phyloP scores from a whole-genome alignment of 768 basidiomycete genomes.

The Termitomyces sp. region DNA sequence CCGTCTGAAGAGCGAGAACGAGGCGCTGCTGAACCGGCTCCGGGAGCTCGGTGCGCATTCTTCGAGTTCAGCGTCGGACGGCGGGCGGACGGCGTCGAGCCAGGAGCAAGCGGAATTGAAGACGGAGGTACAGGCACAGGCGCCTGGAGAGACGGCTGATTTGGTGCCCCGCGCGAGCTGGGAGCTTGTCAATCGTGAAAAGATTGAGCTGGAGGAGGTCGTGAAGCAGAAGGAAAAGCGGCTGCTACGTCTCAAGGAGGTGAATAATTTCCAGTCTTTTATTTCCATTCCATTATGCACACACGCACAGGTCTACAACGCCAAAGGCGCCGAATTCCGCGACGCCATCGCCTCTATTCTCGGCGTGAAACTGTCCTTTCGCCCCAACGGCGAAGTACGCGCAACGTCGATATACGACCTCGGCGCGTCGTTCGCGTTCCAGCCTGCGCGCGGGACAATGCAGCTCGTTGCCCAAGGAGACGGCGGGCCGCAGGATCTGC shows the following conservation, averaged over 20 bases:
- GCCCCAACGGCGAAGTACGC: conserved; percentile 84
- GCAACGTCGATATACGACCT: conserved; percentile 91
- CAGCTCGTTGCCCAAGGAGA: conserved; percentile 72
- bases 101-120: neutral
- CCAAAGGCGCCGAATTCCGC: conserved; percentile 86
- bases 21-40: conserved; percentile 66
- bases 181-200: conserved; percentile 67
- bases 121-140: neutral
- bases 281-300: neutral
- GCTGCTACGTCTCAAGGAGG: conserved; percentile 75
- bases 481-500: conserved; percentile 68
- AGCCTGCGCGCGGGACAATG: conserved; percentile 57
- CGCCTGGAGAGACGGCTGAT: conserved; percentile 19
- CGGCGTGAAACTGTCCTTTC: conserved; percentile 88
- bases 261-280: conserved; percentile 18
- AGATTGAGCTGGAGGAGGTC: conserved; percentile 55
- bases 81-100: neutral
- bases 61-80: neutral
- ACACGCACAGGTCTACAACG: conserved; percentile 64
- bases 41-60: conserved; percentile 37
- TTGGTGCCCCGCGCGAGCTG: conserved; percentile 77
- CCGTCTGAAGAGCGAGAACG: conserved; percentile 76
- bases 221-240: conserved; percentile 80
- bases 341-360: conserved; percentile 87
- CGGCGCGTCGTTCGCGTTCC: conserved; percentile 82